Percentiles rank a stretch among this genome's conserved stretches.
phyloP scores from a whole-genome alignment of 306 rosid genomes.

The Herpetospermum pedunculosum region DNA sequence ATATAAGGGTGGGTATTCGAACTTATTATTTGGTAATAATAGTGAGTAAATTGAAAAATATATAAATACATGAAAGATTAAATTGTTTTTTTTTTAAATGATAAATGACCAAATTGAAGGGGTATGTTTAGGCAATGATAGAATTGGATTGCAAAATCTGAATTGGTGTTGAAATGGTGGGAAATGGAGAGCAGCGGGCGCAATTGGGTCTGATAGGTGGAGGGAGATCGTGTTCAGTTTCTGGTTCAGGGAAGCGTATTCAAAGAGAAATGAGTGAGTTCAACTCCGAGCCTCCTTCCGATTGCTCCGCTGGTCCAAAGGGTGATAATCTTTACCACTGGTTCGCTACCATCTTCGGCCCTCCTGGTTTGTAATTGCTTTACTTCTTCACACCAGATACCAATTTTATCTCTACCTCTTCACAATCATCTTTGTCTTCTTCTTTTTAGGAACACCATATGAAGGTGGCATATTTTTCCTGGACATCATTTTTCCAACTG shows the following conservation, averaged over 20 bases:
- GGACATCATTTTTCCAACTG: constrained; percentile 60
- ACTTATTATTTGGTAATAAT: too few species aligned
- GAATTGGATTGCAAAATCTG: neutral
- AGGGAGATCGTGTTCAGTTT: constrained; percentile 22
- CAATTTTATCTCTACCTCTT: too few species aligned
- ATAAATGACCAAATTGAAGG: too few species aligned
- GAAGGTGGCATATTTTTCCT: constrained; percentile 84
- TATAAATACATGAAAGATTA: too few species aligned
- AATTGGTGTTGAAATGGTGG: neutral
- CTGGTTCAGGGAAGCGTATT: constrained; percentile 79
- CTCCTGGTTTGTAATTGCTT: too few species aligned
- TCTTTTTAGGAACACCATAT: constrained; percentile 62
- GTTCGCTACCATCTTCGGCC: constrained; percentile 80
- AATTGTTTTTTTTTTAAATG: too few species aligned
- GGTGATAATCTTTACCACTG: constrained; percentile 94
- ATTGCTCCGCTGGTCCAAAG: constrained; percentile 86
- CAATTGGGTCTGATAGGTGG: neutral
- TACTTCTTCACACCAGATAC: too few species aligned
- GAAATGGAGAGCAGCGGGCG: neutral
- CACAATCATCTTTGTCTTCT: constrained; percentile 4
- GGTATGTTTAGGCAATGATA: too few species aligned
- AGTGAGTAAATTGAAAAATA: too few species aligned
- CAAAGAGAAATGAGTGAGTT: constrained; percentile 82
- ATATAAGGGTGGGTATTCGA: too few species aligned
- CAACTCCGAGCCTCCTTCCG: constrained; percentile 61